These are phyloP conservation scores for Fistulifera pelliculosa DNA, from an alignment of 108 stramenopile genomes.

Conservation along the genomic window DNA sequence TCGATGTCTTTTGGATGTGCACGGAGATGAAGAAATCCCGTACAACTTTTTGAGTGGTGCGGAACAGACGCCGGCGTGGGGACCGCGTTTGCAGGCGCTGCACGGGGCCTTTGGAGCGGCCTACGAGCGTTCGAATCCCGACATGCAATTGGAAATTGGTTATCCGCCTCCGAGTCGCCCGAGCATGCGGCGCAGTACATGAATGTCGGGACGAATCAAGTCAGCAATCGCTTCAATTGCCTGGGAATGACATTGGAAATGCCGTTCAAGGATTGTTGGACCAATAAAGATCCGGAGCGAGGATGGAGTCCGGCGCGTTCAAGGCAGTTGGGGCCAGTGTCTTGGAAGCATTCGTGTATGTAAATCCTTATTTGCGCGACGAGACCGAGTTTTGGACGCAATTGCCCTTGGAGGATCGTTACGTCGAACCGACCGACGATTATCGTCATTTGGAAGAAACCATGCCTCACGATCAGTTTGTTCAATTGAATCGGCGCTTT, in stretches of 20 bases:
- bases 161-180: conserved; percentile 44
- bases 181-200: conserved; percentile 39
- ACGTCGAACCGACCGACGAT: conserved; percentile 32
- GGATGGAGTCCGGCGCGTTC: conserved; percentile 65
- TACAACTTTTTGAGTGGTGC: conserved; percentile 75
- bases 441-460: conserved; percentile 12
- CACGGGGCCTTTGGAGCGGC: conserved; percentile 75
- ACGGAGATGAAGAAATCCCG: conserved; percentile 83
- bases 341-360: conserved; percentile 50
- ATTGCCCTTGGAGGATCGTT: conserved; percentile 47
- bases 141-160: conserved; percentile 67
- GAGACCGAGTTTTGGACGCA: conserved; percentile 58
- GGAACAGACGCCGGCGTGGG: conserved; percentile 65
- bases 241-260: conserved; percentile 74
- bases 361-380: conserved; percentile 60
- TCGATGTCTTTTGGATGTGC: conserved; percentile 82
- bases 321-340: conserved; percentile 51
- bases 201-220: conserved; percentile 81
- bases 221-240: conserved; percentile 68
- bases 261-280: conserved; percentile 81
- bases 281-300: conserved; percentile 42
- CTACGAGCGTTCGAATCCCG: conserved; percentile 56
- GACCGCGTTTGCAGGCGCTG: conserved; percentile 45
- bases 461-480: conserved; percentile 12
- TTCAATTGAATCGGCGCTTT: conserved; percentile 16